Base-by-base conservation (phyloP, 129 eudicot species). In the Deinandra increscens region DNA sequence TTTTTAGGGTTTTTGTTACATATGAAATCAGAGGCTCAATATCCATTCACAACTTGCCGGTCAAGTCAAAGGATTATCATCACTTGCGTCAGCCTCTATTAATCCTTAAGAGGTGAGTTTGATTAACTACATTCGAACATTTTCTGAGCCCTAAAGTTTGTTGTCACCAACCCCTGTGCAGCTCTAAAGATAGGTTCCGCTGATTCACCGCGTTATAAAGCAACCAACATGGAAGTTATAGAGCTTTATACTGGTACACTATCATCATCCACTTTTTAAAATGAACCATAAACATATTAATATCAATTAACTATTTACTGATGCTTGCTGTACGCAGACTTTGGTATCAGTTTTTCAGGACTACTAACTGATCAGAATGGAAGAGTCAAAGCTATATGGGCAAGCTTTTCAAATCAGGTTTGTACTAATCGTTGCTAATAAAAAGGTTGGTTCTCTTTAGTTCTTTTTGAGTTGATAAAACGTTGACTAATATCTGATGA, bases 191-290 rank as follows among this genome's bases (percentile, higher is more conserved):
- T n/a, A n/a, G n/a, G n/a, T n/a, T n/a, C n/a, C n/a, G n/a, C n/a
- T n/a, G n/a, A n/a, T n/a, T n/a, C n/a, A n/a, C n/a, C n/a, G n/a
- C n/a, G n/a, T n/a, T n/a, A n/a, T n/a, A n/a, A n/a, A n/a, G n/a
- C n/a, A n/a, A n/a, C n/a, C n/a, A n/a, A 91, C 67, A 88, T 91
- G 97, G 97, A 91, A 83, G 97, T 91, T 11, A 88, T 91, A 29
- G 97, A 91, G 85, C 29, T 54, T 8, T 5, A 22, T 9, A 54
- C 63, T 7, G 63, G 33, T 19, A 53, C 31, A 60, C 72, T 14
- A n/a, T 22, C 12, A 20, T 38, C 17, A 64, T 38, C 66, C 43
- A 26, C 55, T n/a, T 54, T 11, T 9, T 64, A 22, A 55, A 19
- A 33, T 64, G 7, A 64, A 73, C 63, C 50, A 41, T 55, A 19